Evolutionary conservation across 1,284 basidiomycete species (phyloP), one percentile per base, ranked within the genome.

Genomic region (Pascua guehoae): DNA sequence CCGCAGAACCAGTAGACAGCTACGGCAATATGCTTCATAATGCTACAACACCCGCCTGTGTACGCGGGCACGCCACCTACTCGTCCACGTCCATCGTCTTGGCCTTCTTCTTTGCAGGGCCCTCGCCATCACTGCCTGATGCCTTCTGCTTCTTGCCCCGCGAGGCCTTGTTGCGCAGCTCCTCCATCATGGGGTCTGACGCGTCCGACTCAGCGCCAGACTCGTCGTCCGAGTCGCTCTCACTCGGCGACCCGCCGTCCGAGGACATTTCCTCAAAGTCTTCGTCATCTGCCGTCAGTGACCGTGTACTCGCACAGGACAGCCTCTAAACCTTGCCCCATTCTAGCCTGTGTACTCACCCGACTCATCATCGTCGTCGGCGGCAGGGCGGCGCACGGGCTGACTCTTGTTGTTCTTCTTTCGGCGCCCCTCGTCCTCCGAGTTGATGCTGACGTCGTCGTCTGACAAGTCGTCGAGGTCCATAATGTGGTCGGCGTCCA

Each of bases 221-320:
- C 17, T 61, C 70, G 11, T 83, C 88, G 38, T 86, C 85, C 0
- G 85, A 86, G 57, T 88, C 89, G 42, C 81, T 84, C 36, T 86
- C 87, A 37, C 84, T 86, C 0, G 90, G 90, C 5, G 90, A 94
- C 18, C 92, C 91, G 52, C 81, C 82, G 69, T 95, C 92, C 0
- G 88, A 89, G 0, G 81, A 87, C 17, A 87, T 88, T 24, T 87
- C 88, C 63, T 86, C 77, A 82, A 98, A 98, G 79, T 96, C 93
- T 72, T 93, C 94, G 69, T 88, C 87, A 75, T 82, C 80, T 79
- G 64, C 41, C 38, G 46, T 32, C 9, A 46, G 42, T 9, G 24
- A n/a, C 60, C 9, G 18, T 5, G 40, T 24, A 44, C 2, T 15
- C 24, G 24, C 7, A n/a, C n/a, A n/a, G n/a, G n/a, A n/a, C n/a